phyloP scores from a whole-genome alignment of 768 basidiomycete species.

The Rhizopogon vesiculosus region DNA sequence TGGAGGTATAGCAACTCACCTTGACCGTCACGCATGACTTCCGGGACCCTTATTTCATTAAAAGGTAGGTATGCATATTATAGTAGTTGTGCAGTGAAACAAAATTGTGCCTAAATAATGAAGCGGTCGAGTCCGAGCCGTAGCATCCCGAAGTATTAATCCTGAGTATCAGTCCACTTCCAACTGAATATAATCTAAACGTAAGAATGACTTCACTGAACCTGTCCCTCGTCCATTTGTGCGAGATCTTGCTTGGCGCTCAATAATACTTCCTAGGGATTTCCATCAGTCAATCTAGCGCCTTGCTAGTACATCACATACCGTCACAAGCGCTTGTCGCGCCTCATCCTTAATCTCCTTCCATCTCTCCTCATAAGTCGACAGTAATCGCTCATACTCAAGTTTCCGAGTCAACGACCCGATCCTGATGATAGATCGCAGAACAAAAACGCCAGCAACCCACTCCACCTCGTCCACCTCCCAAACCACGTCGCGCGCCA shows the following conservation, averaged over 20 bases:
- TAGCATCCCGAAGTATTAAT: neutral
- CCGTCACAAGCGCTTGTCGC: conserved; percentile 56
- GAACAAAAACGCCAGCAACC: conserved; percentile 59
- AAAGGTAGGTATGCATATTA: neutral
- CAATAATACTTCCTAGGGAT: neutral
- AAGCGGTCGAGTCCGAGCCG: neutral
- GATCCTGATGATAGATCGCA: conserved; percentile 54
- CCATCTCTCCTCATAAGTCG: conserved; percentile 60
- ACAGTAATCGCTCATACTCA: conserved; percentile 51
- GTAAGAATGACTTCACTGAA: neutral
- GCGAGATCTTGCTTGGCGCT: neutral
- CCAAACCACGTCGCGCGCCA: conserved; percentile 64
- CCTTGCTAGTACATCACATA: conserved; percentile 9
- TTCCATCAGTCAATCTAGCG: neutral
- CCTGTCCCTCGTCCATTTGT: neutral
- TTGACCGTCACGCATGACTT: neutral
- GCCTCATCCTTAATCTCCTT: conserved; percentile 69
- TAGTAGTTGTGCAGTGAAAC: neutral
- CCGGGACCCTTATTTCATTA: neutral
- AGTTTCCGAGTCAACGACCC: conserved; percentile 45
- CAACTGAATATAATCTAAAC: neutral
- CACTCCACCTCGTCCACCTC: conserved; percentile 64
- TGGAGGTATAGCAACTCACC: too few relatives aligned
- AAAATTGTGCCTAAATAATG: neutral
- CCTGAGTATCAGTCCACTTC: neutral